Conservation (phyloP, 2,329 filamentous ascomycete species). For the Phaeosphaeria sp. region DNA sequence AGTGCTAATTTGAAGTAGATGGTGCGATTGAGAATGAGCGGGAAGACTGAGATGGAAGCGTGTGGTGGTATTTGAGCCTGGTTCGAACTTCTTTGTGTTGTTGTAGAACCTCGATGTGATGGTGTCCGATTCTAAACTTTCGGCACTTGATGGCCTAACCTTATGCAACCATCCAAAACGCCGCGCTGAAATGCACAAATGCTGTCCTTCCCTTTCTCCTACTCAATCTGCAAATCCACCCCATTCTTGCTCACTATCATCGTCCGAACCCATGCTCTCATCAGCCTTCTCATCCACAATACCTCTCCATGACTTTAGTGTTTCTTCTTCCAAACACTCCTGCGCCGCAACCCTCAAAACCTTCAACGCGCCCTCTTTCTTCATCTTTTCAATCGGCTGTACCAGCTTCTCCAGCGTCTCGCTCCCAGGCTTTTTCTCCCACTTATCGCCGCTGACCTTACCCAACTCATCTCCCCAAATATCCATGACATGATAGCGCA, state of each 20-base stretch:
- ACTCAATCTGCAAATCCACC: slow-evolving; percentile 71
- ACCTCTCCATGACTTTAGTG: slow-evolving; percentile 69
- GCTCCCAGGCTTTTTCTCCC: slow-evolving; percentile 42
- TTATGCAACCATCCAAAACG: slow-evolving; percentile 16
- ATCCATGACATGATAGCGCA: slow-evolving; percentile 87
- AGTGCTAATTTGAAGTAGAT: slow-evolving; percentile 2
- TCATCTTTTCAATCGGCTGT: slow-evolving; percentile 63
- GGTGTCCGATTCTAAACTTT: not conserved
- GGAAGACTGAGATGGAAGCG: not conserved
- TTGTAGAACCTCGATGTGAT: not conserved
- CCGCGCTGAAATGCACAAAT: slow-evolving; percentile 20
- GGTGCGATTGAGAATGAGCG: not conserved
- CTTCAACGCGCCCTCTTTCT: slow-evolving; percentile 69
- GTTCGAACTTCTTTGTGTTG: not conserved
- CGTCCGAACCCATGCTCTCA: slow-evolving; percentile 36
- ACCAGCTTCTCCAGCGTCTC: slow-evolving; percentile 58
- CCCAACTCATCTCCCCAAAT: slow-evolving; percentile 91
- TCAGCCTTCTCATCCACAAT: slow-evolving; percentile 44
- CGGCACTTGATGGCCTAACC: not conserved
- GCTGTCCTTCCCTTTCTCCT: slow-evolving; percentile 7
- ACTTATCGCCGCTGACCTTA: slow-evolving; percentile 63
- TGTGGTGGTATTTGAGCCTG: not conserved
- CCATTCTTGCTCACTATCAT: slow-evolving; percentile 66
- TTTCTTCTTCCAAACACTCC: slow-evolving; percentile 76
- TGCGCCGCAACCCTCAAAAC: slow-evolving; percentile 72